Conservation (phyloP, 306 rosid species). For the Ormosia semicastrata region DNA sequence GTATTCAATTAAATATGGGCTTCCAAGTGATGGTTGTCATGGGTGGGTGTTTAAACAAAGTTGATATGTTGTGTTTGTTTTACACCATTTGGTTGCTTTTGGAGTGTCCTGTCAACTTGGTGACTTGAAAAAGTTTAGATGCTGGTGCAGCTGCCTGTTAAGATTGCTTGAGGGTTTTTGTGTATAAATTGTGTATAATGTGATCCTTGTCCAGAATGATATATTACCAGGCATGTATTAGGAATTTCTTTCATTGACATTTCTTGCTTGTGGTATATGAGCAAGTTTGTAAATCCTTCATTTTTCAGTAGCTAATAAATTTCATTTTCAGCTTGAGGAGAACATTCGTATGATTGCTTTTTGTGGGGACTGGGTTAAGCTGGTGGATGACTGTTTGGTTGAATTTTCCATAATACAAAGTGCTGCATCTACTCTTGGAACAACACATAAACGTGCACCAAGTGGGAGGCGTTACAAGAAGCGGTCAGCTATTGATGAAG, state of each 20-base stretch:
- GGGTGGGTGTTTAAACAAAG: not conserved
- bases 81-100: not conserved
- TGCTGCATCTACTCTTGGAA: conserved; percentile 51
- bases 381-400: conserved; percentile 73
- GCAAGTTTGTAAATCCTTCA: conserved; percentile 4
- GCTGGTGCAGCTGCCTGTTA: conserved; percentile 1
- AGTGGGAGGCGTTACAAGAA: conserved; percentile 69
- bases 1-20: not conserved
- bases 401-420: conserved; percentile 63
- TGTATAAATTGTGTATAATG: not conserved
- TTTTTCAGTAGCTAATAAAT: conserved; percentile 24
- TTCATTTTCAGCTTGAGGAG: conserved; percentile 80
- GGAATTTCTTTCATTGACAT: not conserved
- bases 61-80: not conserved
- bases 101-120: not conserved
- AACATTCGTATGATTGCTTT: conserved; percentile 65
- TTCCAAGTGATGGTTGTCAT: not conserved
- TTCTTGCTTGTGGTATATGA: conserved; percentile 8
- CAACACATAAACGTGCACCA: conserved; percentile 70
- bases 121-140: not conserved
- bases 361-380: conserved; percentile 80
- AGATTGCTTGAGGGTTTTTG: not conserved
- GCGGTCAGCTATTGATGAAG: conserved; percentile 61
- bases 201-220: conserved; percentile 5
- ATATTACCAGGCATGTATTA: conserved; percentile 3